Evolutionary conservation across 306 rosid species (phyloP).

Genomic region (Vigna reflexopilosa): DNA sequence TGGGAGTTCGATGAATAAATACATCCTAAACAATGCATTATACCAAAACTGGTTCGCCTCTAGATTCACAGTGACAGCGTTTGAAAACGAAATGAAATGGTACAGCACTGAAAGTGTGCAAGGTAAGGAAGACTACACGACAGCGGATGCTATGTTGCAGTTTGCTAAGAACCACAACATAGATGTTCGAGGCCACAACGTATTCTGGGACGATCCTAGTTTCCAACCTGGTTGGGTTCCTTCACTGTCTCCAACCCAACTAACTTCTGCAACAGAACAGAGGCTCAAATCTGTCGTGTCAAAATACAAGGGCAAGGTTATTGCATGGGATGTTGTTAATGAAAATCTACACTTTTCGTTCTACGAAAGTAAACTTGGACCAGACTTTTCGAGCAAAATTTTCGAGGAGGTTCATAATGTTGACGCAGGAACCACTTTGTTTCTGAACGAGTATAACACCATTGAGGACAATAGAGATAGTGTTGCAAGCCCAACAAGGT

Average conservation of each 20-base stretch:
- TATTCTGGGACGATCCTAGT: constrained; percentile 70
- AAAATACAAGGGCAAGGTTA: constrained; percentile 64
- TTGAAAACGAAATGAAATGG: constrained; percentile 89
- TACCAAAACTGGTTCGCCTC: constrained; percentile 73
- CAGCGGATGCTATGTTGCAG: constrained; percentile 63
- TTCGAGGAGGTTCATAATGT: constrained; percentile 52
- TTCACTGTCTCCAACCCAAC: constrained; percentile 48
- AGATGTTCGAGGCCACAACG: constrained; percentile 73
- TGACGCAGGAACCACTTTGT: constrained; percentile 57
- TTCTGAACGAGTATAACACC: constrained; percentile 74
- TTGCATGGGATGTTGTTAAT: constrained; percentile 84
- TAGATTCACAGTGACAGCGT: constrained; percentile 68
- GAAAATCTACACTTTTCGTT: constrained; percentile 69
- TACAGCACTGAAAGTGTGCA: constrained; percentile 54
- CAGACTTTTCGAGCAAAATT: constrained; percentile 38
- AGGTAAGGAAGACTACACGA: constrained; percentile 57
- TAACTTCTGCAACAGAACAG: constrained; percentile 45
- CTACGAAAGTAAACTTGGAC: constrained; percentile 62
- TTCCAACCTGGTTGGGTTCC: constrained; percentile 62
- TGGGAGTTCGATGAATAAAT: constrained; percentile 60
- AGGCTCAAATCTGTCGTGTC: constrained; percentile 59
- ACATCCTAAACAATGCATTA: constrained; percentile 60
- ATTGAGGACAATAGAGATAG: constrained; percentile 64
- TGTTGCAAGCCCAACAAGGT: constrained; percentile 51
- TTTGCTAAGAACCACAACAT: constrained; percentile 56